Percentiles rank a stretch among this genome's conserved stretches.
Evolutionary conservation across 306 rosid species (phyloP).

Genomic region (Glycyrrhiza uralensis): DNA sequence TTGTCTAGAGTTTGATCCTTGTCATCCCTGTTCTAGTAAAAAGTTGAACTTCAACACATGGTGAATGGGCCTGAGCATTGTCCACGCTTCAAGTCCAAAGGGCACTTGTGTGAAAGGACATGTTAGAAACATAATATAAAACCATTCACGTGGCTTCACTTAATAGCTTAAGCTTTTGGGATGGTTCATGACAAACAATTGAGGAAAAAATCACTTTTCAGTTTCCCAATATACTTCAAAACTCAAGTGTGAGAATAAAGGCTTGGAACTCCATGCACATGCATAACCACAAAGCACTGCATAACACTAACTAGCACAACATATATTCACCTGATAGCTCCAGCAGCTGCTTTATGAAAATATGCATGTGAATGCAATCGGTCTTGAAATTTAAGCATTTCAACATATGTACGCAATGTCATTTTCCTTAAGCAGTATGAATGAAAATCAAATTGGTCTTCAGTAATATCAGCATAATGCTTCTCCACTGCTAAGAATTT

Average conservation of each 20-base stretch:
- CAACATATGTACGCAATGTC: constrained; percentile 92
- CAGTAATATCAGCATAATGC: constrained; percentile 95
- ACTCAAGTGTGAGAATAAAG: not conserved
- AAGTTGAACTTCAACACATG: not conserved
- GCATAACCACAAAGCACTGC: not conserved
- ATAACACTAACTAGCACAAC: constrained; percentile 10
- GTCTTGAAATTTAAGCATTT: constrained; percentile 98
- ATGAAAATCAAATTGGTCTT: constrained; percentile 99
- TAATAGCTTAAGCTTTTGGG: not conserved
- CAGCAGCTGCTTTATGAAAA: constrained; percentile 95
- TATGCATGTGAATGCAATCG: constrained; percentile 87
- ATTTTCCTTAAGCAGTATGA: constrained; percentile 98
- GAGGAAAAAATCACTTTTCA: not conserved
- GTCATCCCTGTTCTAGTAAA: not conserved
- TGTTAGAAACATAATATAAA: not conserved
- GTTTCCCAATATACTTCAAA: not conserved
- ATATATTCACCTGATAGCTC: constrained; percentile 76
- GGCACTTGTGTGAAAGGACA: not conserved
- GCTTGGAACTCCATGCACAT: not conserved
- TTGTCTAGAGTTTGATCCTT: not conserved
- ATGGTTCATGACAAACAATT: not conserved
- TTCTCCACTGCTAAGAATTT: constrained; percentile 94
- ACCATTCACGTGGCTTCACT: not conserved
- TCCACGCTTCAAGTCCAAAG: not conserved
- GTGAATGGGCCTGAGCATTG: not conserved